Conservation (phyloP, 345 rosid genomes). For the Populus ilicifolia region DNA sequence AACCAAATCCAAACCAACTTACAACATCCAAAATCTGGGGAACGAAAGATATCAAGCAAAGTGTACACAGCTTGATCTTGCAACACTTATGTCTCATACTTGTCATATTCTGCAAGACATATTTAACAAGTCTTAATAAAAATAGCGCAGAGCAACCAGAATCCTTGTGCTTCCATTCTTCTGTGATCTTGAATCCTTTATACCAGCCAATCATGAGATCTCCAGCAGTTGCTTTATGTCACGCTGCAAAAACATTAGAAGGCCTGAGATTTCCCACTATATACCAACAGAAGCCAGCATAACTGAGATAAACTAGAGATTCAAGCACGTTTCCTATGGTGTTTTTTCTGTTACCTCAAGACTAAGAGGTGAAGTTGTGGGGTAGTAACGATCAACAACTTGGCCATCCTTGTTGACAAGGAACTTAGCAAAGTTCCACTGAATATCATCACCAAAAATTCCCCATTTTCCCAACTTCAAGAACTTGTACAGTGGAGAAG, state of each 20-base stretch:
- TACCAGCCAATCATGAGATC: conserved; percentile 5
- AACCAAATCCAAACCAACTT: background rate
- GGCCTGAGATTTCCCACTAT: background rate
- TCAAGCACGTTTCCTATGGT: background rate
- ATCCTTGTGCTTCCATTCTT: background rate
- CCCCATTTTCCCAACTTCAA: conserved; percentile 34
- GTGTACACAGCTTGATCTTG: background rate
- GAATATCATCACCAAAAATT: conserved; percentile 32
- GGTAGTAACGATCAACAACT: conserved; percentile 31
- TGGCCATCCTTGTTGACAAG: conserved; percentile 25
- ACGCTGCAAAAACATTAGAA: conserved; percentile 36
- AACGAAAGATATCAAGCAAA: background rate
- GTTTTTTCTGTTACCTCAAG: conserved; percentile 20
- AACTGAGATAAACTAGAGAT: too few relatives aligned
- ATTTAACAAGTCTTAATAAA: background rate
- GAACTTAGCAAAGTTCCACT: conserved; percentile 35
- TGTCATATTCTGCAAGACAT: background rate
- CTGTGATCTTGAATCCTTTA: background rate
- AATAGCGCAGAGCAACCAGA: background rate
- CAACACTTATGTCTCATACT: background rate
- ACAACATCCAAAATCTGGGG: background rate
- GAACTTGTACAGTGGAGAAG: conserved; percentile 31
- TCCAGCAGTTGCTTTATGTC: conserved; percentile 57
- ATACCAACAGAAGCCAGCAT: background rate
- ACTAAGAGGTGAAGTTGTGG: conserved; percentile 30